These are phyloP conservation scores for Pulveroboletus sp. DNA, from an alignment of 768 basidiomycete species.

Conservation along the genomic window DNA sequence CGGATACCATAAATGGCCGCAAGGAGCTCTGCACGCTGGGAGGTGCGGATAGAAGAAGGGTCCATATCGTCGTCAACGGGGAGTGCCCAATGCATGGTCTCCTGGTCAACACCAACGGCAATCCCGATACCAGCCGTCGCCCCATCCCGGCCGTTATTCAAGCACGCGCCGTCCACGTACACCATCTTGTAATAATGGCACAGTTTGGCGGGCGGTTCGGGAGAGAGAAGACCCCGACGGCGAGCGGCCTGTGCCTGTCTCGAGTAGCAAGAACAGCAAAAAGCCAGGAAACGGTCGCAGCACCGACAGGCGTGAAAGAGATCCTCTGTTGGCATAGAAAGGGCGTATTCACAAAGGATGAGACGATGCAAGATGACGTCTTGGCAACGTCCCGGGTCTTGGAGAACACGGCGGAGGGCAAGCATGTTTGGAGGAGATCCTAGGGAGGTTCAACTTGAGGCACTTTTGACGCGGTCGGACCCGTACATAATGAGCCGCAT, in stretches of 20 bases:
- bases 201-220: not conserved
- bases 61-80: conserved; percentile 25
- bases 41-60: conserved; percentile 20
- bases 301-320: conserved; percentile 8
- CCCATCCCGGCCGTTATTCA: conserved; percentile 21
- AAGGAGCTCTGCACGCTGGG: conserved; percentile 34
- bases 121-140: conserved; percentile 33
- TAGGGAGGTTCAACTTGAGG: not conserved
- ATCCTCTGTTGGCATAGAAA: conserved; percentile 2
- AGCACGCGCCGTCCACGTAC: conserved; percentile 36
- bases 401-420: conserved; percentile 7
- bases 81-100: conserved; percentile 21
- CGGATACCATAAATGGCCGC: conserved; percentile 29
- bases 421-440: conserved; percentile 10
- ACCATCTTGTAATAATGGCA: conserved; percentile 30
- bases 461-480: not conserved
- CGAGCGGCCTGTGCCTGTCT: not conserved
- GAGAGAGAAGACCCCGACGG: not conserved
- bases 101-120: conserved; percentile 16
- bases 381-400: conserved; percentile 1
- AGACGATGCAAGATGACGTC: conserved; percentile 14
- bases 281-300: conserved; percentile 14
- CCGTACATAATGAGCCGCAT: not conserved
- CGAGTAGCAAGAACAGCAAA: conserved; percentile 10
- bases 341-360: conserved; percentile 9